Evolutionary conservation across 805 yeast genomes (phyloP).

Genomic region (Nakazawaea anatomiae): DNA sequence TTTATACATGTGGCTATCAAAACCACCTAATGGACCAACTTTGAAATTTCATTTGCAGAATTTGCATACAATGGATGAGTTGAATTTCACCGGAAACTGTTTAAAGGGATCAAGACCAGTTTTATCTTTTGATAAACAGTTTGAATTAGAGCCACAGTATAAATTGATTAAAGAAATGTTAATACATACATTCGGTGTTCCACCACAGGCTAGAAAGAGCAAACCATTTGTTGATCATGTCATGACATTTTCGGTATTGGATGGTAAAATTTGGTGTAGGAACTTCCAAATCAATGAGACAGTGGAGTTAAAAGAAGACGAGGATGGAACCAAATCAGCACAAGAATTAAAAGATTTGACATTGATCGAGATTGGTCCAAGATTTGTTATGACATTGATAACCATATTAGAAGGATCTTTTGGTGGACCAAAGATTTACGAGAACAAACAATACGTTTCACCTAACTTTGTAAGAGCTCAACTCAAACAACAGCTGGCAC

Average conservation of each 20-base stretch:
- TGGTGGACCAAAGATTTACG: constrained; percentile 96
- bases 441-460: constrained; percentile 92
- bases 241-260: constrained; percentile 86
- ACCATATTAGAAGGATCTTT: constrained; percentile 93
- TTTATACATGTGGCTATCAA: constrained; percentile 88
- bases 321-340: constrained; percentile 19
- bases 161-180: constrained; percentile 79
- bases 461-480: constrained; percentile 96
- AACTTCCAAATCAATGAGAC: constrained; percentile 81
- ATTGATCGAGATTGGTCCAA: constrained; percentile 92
- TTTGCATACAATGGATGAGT: constrained; percentile 91
- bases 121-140: constrained; percentile 78
- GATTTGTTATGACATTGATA: constrained; percentile 88
- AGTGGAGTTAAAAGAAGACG: constrained; percentile 48
- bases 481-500: constrained; percentile 71
- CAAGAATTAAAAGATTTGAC: constrained; percentile 53
- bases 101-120: constrained; percentile 93
- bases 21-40: constrained; percentile 98
- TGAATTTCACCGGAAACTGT: constrained; percentile 95
- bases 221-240: constrained; percentile 97
- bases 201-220: constrained; percentile 84
- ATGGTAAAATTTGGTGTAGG: constrained; percentile 92
- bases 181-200: constrained; percentile 85
- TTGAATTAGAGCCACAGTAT: constrained; percentile 65
- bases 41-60: constrained; percentile 90